Percentiles rank a stretch among this genome's conserved stretches.
Conservation (phyloP, 345 rosid species). For the Lepidium sativum region DNA sequence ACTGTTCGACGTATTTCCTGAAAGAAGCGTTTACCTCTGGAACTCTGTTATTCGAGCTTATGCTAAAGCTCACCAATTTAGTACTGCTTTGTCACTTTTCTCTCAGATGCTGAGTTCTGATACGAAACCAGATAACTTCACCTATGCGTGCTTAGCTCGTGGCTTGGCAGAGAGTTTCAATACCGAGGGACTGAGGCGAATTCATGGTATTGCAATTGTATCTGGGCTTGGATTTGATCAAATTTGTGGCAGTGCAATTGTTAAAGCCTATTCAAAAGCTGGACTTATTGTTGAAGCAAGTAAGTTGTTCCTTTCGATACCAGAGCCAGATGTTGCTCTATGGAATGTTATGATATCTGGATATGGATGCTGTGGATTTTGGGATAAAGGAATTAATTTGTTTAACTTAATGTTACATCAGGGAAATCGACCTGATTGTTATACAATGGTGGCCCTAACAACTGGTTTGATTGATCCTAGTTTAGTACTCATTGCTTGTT, state of each 20-base stretch:
- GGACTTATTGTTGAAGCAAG: slow-evolving; percentile 46
- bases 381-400: slow-evolving; percentile 42
- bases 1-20: slow-evolving; percentile 66
- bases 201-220: slow-evolving; percentile 48
- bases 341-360: slow-evolving; percentile 82
- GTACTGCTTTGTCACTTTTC: slow-evolving; percentile 33
- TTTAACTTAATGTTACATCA: slow-evolving; percentile 42
- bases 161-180: slow-evolving; percentile 49
- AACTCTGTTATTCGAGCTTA: slow-evolving; percentile 70
- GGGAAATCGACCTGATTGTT: slow-evolving; percentile 56
- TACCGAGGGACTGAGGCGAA: slow-evolving; percentile 33
- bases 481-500: slow-evolving; percentile 39
- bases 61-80: slow-evolving; percentile 38
- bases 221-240: slow-evolving; percentile 55
- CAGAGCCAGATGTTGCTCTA: slow-evolving; percentile 64
- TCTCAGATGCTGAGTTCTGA: slow-evolving; percentile 39
- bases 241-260: slow-evolving; percentile 51
- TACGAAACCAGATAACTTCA: slow-evolving; percentile 59
- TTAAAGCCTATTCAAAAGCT: slow-evolving; percentile 59
- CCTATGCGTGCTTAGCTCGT: slow-evolving; percentile 61
- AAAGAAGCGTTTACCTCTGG: slow-evolving; percentile 77
- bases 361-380: slow-evolving; percentile 42
- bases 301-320: slow-evolving; percentile 37
- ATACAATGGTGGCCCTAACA: slow-evolving; percentile 53
- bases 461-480: slow-evolving; percentile 43